phyloP scores from a whole-genome alignment of 768 basidiomycete species.

The Suillus clintonianus region DNA sequence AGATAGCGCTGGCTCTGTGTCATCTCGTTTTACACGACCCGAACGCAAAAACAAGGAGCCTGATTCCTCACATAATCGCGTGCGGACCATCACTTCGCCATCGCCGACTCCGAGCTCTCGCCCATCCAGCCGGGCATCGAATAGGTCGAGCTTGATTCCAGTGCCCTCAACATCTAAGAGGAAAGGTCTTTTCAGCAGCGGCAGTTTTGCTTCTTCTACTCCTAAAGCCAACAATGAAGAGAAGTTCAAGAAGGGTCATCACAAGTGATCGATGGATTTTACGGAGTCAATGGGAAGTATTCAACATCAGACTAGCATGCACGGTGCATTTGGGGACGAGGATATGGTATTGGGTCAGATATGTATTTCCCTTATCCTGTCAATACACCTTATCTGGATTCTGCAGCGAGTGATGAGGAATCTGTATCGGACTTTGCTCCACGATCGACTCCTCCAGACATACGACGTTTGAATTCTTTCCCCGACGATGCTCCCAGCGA shows the following conservation, averaged over 20 bases:
- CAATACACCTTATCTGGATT: neutral
- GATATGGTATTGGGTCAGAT: constrained; percentile 21
- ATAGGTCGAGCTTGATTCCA: constrained; percentile 44
- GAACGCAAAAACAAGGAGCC: neutral
- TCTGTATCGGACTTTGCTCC: constrained; percentile 19
- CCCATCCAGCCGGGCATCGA: constrained; percentile 26
- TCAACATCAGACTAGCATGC: constrained; percentile 20
- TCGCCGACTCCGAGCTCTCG: constrained; percentile 28
- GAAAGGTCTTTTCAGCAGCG: constrained; percentile 12
- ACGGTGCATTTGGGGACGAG: constrained; percentile 16
- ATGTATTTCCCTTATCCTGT: neutral
- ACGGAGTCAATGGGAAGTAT: constrained; percentile 23
- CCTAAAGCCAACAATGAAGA: constrained; percentile 16
- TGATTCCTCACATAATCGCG: constrained; percentile 5
- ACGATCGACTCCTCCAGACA: constrained; percentile 30
- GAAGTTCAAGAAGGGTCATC: constrained; percentile 27
- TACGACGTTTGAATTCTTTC: constrained; percentile 13
- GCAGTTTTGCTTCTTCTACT: constrained; percentile 6
- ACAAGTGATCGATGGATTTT: constrained; percentile 28
- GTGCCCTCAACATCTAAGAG: constrained; percentile 41
- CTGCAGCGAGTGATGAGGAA: constrained; percentile 42
- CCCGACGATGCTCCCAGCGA: constrained; percentile 19
- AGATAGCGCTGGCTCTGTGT: constrained; percentile 16
- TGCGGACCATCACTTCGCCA: constrained; percentile 9
- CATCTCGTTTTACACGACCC: constrained; percentile 18